These are phyloP conservation scores for Cenococcum geophilum DNA, from an alignment of 495 filamentous ascomycete species.

Conservation along the genomic window DNA sequence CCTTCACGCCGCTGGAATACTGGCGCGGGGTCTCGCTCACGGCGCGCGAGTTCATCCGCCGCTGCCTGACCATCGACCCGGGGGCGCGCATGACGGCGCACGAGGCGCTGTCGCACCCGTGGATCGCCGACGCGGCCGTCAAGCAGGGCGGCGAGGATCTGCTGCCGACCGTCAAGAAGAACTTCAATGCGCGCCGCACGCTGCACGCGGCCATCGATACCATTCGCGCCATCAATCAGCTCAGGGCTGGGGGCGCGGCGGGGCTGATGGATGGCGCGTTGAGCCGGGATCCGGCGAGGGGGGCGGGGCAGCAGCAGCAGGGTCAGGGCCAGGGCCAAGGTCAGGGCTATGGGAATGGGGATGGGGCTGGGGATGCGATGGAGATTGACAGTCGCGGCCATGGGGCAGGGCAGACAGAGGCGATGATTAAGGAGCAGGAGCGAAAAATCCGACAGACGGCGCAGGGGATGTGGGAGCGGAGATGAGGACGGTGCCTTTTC, in stretches of 20 bases:
- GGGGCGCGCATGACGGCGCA: slow-evolving; percentile 85
- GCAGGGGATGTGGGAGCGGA: slow-evolving; percentile 52
- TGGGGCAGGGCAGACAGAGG: slow-evolving; percentile 58
- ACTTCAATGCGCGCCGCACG: slow-evolving; percentile 93
- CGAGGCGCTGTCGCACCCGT: slow-evolving; percentile 82
- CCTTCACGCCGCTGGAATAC: slow-evolving; percentile 91
- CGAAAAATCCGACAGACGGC: slow-evolving; percentile 55
- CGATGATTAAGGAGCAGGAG: slow-evolving; percentile 58
- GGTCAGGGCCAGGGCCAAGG: slow-evolving; percentile 44
- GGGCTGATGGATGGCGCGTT: slow-evolving; percentile 74
- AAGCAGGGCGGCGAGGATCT: slow-evolving; percentile 57
- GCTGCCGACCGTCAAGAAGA: slow-evolving; percentile 92
- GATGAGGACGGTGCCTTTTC: slow-evolving; percentile 14
- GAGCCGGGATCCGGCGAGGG: slow-evolving; percentile 56
- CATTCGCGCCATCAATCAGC: slow-evolving; percentile 94
- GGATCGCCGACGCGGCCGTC: slow-evolving; percentile 59
- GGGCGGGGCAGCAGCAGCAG: slow-evolving; percentile 35
- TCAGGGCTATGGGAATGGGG: slow-evolving; percentile 52
- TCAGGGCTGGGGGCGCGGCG: slow-evolving; percentile 72
- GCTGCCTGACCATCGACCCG: slow-evolving; percentile 86
- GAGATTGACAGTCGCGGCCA: slow-evolving; percentile 54
- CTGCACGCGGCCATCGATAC: slow-evolving; percentile 97
- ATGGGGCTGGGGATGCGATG: slow-evolving; percentile 38
- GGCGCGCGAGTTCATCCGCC: slow-evolving; percentile 83
- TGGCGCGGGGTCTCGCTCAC: slow-evolving; percentile 86